phyloP scores from a whole-genome alignment of 805 yeast genomes.

The Dipodascopsis tothii region DNA sequence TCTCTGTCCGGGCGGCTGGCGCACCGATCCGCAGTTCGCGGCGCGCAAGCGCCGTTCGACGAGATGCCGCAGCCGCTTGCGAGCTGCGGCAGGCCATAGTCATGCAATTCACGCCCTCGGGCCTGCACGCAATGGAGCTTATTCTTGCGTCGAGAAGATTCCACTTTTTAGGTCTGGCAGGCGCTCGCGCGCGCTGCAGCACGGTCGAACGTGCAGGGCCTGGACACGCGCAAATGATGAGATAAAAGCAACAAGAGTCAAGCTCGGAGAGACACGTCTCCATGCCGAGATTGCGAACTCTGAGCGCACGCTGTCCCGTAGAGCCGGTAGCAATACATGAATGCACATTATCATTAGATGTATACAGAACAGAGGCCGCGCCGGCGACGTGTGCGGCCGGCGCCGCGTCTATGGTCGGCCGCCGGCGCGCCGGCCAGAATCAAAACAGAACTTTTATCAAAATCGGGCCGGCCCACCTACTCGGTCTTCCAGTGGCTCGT shows the following conservation, averaged over 20 bases:
- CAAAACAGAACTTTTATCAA: background rate
- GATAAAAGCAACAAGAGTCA: conserved; percentile 31
- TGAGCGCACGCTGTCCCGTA: no score
- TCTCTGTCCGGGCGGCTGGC: no score
- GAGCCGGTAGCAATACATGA: no score
- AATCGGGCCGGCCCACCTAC: conserved; percentile 1
- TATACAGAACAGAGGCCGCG: no score
- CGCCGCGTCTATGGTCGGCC: no score
- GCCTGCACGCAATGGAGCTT: conserved; percentile 33
- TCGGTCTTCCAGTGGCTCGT: conserved; percentile 26
- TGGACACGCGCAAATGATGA: conserved; percentile 30
- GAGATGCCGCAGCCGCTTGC: conserved; percentile 1
- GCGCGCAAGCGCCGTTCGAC: background rate
- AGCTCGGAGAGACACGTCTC: conserved; percentile 28
- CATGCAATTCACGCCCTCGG: conserved; percentile 30
- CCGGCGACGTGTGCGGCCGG: no score
- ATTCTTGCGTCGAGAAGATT: conserved; percentile 25
- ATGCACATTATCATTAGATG: no score
- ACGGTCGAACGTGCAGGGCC: conserved; percentile 28
- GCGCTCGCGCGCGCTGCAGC: conserved; percentile 12
- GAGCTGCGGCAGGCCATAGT: conserved; percentile 25
- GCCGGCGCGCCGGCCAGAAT: background rate
- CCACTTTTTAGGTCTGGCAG: conserved; percentile 17
- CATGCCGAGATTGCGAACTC: conserved; percentile 20
- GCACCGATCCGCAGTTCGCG: background rate